These are phyloP conservation scores for Hapsidospora chrysogenum DNA, from an alignment of 495 filamentous ascomycete species.

Conservation along the genomic window DNA sequence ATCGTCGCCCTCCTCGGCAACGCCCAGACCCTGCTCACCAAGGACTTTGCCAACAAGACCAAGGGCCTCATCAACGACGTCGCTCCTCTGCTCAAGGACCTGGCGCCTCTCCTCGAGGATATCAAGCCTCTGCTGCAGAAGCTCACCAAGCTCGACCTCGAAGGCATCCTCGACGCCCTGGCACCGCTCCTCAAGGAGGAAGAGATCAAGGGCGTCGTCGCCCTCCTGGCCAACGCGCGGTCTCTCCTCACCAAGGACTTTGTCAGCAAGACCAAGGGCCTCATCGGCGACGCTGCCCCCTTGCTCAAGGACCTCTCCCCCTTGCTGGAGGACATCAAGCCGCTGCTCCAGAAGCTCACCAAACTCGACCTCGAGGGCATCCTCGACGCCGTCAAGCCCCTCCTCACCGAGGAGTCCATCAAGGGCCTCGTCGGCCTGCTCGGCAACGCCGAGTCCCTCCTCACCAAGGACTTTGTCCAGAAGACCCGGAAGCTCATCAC, in stretches of 20 bases:
- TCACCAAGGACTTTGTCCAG: constrained; percentile 21
- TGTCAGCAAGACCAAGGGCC: constrained; percentile 25
- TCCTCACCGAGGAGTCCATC: constrained; percentile 20
- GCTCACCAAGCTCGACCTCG: constrained; percentile 25
- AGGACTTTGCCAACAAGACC: not conserved
- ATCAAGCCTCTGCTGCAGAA: constrained; percentile 18
- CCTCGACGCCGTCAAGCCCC: constrained; percentile 16
- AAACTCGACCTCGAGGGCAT: constrained; percentile 15
- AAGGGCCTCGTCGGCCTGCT: constrained; percentile 22
- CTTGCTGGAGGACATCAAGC: constrained; percentile 14
- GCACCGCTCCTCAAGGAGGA: constrained; percentile 23
- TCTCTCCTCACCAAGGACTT: constrained; percentile 24
- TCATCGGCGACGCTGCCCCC: constrained; percentile 14
- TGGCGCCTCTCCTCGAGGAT: constrained; percentile 18
- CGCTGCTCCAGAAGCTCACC: constrained; percentile 14
- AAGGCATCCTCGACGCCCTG: constrained; percentile 23
- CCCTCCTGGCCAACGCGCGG: constrained; percentile 23
- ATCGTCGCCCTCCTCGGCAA: not conserved
- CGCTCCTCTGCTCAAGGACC: constrained; percentile 13
- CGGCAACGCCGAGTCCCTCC: constrained; percentile 20
- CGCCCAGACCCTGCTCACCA: not conserved
- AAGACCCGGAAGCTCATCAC: constrained; percentile 32
- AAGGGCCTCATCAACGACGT: constrained; percentile 5
- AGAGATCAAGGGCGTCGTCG: constrained; percentile 22
- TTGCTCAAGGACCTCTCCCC: constrained; percentile 15